Evolutionary conservation across 1,284 basidiomycete species (phyloP), one percentile per base, ranked within the genome.

Genomic region (Cutaneotrichosporon sp.): DNA sequence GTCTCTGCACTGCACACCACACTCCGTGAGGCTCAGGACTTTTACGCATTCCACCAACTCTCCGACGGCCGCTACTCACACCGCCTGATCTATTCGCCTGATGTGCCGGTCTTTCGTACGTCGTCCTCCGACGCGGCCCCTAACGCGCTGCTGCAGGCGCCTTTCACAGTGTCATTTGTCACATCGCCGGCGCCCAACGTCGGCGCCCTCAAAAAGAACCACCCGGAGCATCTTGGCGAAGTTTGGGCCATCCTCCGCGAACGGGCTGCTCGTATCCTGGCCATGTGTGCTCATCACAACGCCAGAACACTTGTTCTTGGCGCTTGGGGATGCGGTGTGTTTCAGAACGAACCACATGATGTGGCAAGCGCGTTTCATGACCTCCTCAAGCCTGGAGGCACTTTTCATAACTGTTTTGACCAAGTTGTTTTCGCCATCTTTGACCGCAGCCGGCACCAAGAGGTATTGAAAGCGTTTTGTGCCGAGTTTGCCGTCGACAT

Each of bases 311-410:
- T 59, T 30, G 57, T 59, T 22, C 57, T 59, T 36, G 57, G 57
- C 30, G 57, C 57, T 3, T 59, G 57, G 57, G 57, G 57, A 1
- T 55, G 53, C 18, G 57, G 57, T 20, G 57, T 59, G 40, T 59
- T 59, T 48, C 51, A 45, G 14, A 59, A 59, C 53, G 33, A 35
- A 15, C 57, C 54, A 2, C 20, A 12, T 14, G 21, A 17, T 3
- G 54, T 59, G 7, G 53, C 54, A 14, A 8, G 15, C n/a, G 21
- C 51, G 4, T 59, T 52, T 22, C 12, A 26, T 10, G 12, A 12
- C 13, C 51, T 52, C 15, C 57, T 59, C 20, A 17, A 26, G 21
- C 34, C 33, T 17, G 41, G 39, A 2, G 57, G 53, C 4, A 12
- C 15, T 3, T 50, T 59, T 10, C 17, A 40, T 7, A 53, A 53